These are phyloP conservation scores for Fraxinus greggii DNA, from an alignment of 305 asterid species.

Conservation along the genomic window DNA sequence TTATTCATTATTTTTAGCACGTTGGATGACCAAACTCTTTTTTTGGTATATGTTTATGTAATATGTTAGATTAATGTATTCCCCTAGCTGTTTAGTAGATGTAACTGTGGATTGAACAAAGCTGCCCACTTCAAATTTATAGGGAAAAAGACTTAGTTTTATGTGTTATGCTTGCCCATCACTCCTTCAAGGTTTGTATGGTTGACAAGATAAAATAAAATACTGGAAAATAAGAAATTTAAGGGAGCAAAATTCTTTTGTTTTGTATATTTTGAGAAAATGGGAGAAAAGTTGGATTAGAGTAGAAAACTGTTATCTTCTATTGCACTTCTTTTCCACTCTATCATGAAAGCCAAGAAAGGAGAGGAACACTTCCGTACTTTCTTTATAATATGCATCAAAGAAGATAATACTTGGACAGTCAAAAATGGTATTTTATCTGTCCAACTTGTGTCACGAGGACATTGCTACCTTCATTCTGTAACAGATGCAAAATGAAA, in stretches of 20 bases:
- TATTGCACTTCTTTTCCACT: not conserved
- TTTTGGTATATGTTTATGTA: not conserved
- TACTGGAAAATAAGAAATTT: not conserved
- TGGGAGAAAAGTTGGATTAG: not conserved
- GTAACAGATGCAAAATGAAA: not conserved
- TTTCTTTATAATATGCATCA: not conserved
- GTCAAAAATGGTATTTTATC: not conserved
- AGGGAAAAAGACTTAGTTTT: not conserved
- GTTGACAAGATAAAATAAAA: not conserved
- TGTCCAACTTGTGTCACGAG: not conserved
- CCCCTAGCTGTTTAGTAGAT: not conserved
- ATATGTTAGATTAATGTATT: not conserved
- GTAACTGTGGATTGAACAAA: not conserved
- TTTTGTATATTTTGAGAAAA: not conserved
- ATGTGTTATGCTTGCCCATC: not conserved
- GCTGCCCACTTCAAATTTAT: not conserved
- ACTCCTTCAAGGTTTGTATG: not conserved
- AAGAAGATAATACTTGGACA: not conserved
- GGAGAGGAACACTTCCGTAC: not conserved
- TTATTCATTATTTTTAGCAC: not conserved
- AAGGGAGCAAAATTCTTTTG: not conserved
- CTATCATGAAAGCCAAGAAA: not conserved
- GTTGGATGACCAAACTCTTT: not conserved
- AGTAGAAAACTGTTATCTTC: not conserved
- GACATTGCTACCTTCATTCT: not conserved